Base-by-base conservation (phyloP, 2,329 filamentous ascomycete species). In the Endoconidiophora laricicola region DNA sequence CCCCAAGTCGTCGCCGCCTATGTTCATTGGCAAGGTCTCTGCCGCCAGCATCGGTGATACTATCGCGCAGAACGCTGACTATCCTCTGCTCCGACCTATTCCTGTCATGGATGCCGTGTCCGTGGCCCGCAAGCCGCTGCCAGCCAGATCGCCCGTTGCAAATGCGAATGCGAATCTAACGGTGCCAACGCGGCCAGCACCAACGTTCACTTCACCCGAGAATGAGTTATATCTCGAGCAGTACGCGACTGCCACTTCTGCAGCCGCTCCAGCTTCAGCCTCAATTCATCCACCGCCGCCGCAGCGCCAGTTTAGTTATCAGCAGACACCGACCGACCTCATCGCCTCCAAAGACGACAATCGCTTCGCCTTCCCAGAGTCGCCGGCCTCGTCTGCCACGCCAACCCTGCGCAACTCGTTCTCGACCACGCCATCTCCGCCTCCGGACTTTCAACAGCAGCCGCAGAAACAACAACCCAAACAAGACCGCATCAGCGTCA, bases 371-470 rank as follows among this genome's bases (percentile, higher is more conserved):
- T 36, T 51, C 36, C 49, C 44, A 10, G 49, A 51, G 6, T 51
- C 49, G 29, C 49, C 49, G 20, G 49, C 42, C 37, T 37, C 37
- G 12, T 24, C 18, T 10, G 39, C 18, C 16, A 46, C 44, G 26
- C 49, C 49, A 5, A 52, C 50, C 7, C 38, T 52, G 33, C 45
- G 46, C 41, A 47, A 49, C 39, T 52, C 50, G 20, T 18, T 44
- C 5, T 46, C 50, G 1, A 52, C 50, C 2, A 46, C 44, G 39
- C 37, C 49, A 6, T 46, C 44, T 37, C 44, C 44, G n/a, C 42
- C 33, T 20, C 36, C 37, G 24, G 41, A 36, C 7, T 18, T 24
- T 14, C 18, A 24, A 2, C 7, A 33, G n/a, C 38, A 50, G 42
- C 39, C 36, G 23, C 16, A 16, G 9, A 24, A 16, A 3, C 14